These are phyloP conservation scores for Wallacemonas sp. DNA, from an alignment of 208 protist species.

Conservation along the genomic window DNA sequence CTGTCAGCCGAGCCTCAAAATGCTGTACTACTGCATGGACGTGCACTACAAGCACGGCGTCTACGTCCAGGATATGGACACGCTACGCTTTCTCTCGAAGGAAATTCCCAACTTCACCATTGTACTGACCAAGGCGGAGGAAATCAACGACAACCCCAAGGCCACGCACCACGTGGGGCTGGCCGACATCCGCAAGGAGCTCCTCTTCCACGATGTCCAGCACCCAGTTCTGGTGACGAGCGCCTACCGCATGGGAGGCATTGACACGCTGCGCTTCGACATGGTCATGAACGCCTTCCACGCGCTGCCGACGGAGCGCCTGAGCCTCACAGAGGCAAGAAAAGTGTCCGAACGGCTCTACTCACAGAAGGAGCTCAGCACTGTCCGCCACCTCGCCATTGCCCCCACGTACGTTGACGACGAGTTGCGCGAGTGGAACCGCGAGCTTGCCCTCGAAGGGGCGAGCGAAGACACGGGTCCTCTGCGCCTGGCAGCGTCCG, in stretches of 20 bases:
- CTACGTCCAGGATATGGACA: slow-evolving; percentile 87
- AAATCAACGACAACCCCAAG: slow-evolving; percentile 52
- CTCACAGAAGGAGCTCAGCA: slow-evolving; percentile 73
- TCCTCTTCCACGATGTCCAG: slow-evolving; percentile 77
- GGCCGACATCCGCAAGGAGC: slow-evolving; percentile 78
- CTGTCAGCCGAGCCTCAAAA: slow-evolving; percentile 83
- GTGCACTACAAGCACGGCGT: slow-evolving; percentile 85
- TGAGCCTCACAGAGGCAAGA: slow-evolving; percentile 79
- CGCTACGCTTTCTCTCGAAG: slow-evolving; percentile 75
- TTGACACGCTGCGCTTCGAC: slow-evolving; percentile 88
- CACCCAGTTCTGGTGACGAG: slow-evolving; percentile 88
- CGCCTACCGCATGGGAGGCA: slow-evolving; percentile 83
- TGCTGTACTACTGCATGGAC: slow-evolving; percentile 93
- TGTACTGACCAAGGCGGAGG: slow-evolving; percentile 86
- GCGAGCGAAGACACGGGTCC: no score
- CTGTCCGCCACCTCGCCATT: slow-evolving; percentile 67
- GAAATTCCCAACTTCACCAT: slow-evolving; percentile 92
- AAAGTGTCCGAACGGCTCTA: slow-evolving; percentile 76
- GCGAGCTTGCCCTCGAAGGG: slow-evolving; percentile 35
- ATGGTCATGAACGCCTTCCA: slow-evolving; percentile 91
- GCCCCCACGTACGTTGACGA: slow-evolving; percentile 71
- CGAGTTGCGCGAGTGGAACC: slow-evolving; percentile 55
- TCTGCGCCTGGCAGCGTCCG: no score
- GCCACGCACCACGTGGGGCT: slow-evolving; percentile 37
- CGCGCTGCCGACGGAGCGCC: slow-evolving; percentile 73